Percentiles rank a stretch among this genome's conserved stretches.
Conservation (phyloP, 176 grass and related monocot species). For the Panicum miliaceum region DNA sequence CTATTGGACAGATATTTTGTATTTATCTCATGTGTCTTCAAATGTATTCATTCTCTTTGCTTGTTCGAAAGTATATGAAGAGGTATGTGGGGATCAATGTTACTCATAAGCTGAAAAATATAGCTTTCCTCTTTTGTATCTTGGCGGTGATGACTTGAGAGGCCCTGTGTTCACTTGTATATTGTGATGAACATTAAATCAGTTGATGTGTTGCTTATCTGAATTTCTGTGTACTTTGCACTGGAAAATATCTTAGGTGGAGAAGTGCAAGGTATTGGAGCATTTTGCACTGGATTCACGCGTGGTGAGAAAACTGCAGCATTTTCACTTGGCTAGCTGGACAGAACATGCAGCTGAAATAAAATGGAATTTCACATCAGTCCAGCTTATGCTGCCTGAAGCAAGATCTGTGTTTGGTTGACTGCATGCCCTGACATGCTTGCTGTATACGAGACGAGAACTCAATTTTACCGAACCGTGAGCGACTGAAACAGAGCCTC, state of each 20-base stretch:
- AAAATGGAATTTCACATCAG: not conserved
- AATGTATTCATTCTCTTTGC: slow-evolving; percentile 34
- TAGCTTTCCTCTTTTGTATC: slow-evolving; percentile 23
- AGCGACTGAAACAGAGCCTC: not conserved
- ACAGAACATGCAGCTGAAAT: not conserved
- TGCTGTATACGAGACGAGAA: too few relatives aligned
- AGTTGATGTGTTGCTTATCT: not conserved
- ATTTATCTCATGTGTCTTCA: slow-evolving; percentile 31
- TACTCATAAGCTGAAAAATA: slow-evolving; percentile 45
- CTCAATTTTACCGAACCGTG: not conserved
- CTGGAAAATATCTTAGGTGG: not conserved
- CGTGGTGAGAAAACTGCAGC: not conserved
- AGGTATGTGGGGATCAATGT: slow-evolving; percentile 20
- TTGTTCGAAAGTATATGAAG: slow-evolving; percentile 28
- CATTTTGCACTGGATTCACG: not conserved
- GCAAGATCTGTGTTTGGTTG: too few relatives aligned
- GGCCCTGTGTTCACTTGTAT: slow-evolving; percentile 15
- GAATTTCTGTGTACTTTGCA: not conserved
- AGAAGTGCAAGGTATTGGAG: not conserved
- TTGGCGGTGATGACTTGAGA: not conserved
- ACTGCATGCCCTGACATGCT: too few relatives aligned
- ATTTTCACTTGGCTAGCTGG: not conserved
- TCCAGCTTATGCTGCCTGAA: not conserved
- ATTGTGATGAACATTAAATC: slow-evolving; percentile 20
- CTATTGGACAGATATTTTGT: slow-evolving; percentile 36